A percentile compares a stretch with the other conserved stretches of the same genome.
These are phyloP conservation scores for Calonectria hawksworthii DNA, from an alignment of 2,329 filamentous ascomycete species.

Conservation along the genomic window DNA sequence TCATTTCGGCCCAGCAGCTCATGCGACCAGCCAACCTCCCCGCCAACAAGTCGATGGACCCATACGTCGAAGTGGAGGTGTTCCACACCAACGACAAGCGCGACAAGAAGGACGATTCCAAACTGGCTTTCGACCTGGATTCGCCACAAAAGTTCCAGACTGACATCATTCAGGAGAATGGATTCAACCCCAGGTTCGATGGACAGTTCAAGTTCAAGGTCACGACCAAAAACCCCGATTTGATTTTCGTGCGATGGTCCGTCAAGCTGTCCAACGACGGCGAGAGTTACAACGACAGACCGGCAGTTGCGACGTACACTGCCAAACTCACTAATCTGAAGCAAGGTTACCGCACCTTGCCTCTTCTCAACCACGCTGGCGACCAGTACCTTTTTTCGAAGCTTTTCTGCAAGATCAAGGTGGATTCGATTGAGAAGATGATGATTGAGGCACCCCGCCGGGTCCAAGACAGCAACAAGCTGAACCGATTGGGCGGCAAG, in stretches of 20 bases:
- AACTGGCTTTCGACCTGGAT: constrained; percentile 58
- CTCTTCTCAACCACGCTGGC: constrained; percentile 88
- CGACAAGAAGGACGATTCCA: constrained; percentile 83
- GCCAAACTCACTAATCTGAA: constrained; percentile 92
- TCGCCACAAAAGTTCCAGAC: constrained; percentile 84
- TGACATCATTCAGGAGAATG: constrained; percentile 85
- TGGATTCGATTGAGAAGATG: constrained; percentile 68
- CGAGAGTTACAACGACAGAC: constrained; percentile 71
- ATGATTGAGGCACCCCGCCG: constrained; percentile 65
- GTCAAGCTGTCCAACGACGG: constrained; percentile 90
- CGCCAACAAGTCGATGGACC: constrained; percentile 83
- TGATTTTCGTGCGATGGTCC: constrained; percentile 94
- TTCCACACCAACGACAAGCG: constrained; percentile 94
- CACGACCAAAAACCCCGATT: constrained; percentile 92
- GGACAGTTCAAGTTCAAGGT: constrained; percentile 84
- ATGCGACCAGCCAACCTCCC: constrained; percentile 83
- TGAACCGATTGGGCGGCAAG: constrained; percentile 69
- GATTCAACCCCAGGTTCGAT: constrained; percentile 92
- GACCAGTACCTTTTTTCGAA: constrained; percentile 97
- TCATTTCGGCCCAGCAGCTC: constrained; percentile 95
- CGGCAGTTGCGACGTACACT: constrained; percentile 87
- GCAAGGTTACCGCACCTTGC: constrained; percentile 92
- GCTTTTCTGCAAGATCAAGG: constrained; percentile 89
- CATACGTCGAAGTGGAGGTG: constrained; percentile 95
- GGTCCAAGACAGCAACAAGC: constrained; percentile 61